Evolutionary conservation across 257 asterid genomes (phyloP).

Genomic region (Salvia miltiorrhiza): DNA sequence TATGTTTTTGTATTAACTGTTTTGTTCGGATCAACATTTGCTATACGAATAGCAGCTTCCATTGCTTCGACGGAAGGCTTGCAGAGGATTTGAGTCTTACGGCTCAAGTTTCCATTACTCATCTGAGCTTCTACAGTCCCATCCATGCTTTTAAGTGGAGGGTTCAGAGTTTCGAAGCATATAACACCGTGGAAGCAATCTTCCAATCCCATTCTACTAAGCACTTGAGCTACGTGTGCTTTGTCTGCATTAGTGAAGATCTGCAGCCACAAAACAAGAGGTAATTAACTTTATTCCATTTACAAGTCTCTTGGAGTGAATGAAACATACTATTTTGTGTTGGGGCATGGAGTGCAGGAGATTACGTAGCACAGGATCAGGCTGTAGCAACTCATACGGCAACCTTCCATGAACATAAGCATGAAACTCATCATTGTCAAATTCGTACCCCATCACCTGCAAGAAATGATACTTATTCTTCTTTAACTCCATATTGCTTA

Average conservation of each 20-base stretch:
- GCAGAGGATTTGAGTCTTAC: conserved; percentile 48
- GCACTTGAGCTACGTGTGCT: conserved; percentile 64
- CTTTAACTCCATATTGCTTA: not conserved
- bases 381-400: conserved; percentile 70
- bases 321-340: conserved; percentile 57
- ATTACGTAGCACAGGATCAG: conserved; percentile 68
- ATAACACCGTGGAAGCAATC: conserved; percentile 87
- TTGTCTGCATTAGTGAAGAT: conserved; percentile 82
- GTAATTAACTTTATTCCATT: conserved; percentile 8
- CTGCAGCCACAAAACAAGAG: conserved; percentile 38
- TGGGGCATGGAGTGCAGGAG: conserved; percentile 81
- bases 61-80: conserved; percentile 72
- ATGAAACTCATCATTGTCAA: conserved; percentile 77
- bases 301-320: not conserved
- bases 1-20: conserved; percentile 40
- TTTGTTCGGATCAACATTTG: conserved; percentile 65
- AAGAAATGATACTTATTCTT: not conserved
- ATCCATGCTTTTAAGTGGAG: conserved; percentile 21
- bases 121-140: conserved; percentile 12
- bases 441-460: conserved; percentile 72
- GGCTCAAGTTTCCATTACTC: not conserved
- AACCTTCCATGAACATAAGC: conserved; percentile 81
- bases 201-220: conserved; percentile 63
- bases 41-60: conserved; percentile 67
- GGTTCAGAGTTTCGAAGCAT: conserved; percentile 88